Evolutionary conservation across 2,329 filamentous ascomycete genomes (phyloP).

Genomic region (Venturiaceae sp.): DNA sequence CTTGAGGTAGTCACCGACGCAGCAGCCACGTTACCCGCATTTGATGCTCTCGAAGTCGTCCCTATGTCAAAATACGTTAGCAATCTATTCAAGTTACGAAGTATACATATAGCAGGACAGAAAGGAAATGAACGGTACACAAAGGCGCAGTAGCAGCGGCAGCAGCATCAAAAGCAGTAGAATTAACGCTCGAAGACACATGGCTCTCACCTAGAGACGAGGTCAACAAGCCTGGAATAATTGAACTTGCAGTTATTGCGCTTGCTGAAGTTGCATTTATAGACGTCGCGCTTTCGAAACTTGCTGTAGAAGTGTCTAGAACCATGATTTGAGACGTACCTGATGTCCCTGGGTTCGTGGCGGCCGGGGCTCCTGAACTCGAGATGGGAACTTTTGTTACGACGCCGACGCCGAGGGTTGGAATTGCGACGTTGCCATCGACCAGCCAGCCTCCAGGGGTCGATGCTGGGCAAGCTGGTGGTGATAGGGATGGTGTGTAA

Average conservation of each 20-base stretch:
- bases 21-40: not conserved
- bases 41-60: not conserved
- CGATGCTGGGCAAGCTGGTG: slow-evolving; percentile 60
- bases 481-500: slow-evolving; percentile 53
- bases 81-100: not conserved
- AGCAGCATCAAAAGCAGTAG: not conserved
- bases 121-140: not conserved
- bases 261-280: too few species aligned
- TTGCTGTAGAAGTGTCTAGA: not conserved
- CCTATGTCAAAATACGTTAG: not conserved
- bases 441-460: slow-evolving; percentile 64
- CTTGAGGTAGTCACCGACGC: not conserved
- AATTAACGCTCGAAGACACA: not conserved
- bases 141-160: not conserved
- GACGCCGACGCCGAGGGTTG: not conserved
- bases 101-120: not conserved
- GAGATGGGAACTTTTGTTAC: not conserved
- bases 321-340: not conserved
- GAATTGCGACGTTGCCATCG: slow-evolving; percentile 21
- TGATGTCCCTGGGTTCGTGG: not conserved
- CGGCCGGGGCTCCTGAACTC: not conserved
- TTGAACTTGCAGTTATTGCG: not conserved
- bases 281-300: not conserved
- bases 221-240: not conserved
- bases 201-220: not conserved